A percentile compares a stretch with the other conserved stretches of the same genome.
These are phyloP conservation scores for Anthoceros angustus DNA, from an alignment of 225 moss, liverwort and hornwort genomes.

Conservation along the genomic window DNA sequence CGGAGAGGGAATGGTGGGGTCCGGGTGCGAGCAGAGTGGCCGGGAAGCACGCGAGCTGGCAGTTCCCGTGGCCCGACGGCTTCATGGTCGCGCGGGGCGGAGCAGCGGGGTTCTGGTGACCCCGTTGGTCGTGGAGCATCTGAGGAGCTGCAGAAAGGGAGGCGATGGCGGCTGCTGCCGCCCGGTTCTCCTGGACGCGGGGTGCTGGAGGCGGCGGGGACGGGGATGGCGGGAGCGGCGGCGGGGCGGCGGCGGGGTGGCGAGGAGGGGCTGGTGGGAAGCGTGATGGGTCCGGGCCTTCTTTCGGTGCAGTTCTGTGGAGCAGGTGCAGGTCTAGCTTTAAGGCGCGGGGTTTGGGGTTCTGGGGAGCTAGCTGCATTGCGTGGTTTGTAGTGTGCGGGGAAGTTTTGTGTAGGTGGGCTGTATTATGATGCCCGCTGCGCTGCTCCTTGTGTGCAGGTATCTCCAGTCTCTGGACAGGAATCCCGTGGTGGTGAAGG, in stretches of 20 bases:
- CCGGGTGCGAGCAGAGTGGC: background rate
- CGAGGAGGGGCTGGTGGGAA: background rate
- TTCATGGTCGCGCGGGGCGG: background rate
- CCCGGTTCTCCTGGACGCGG: background rate
- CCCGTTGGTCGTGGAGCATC: background rate
- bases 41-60: background rate
- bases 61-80: background rate
- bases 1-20: background rate
- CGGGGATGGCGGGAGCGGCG: background rate
- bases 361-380: too few species aligned
- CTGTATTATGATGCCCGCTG: background rate
- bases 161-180: background rate
- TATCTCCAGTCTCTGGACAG: slow-evolving; percentile 45
- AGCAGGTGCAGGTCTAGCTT: background rate
- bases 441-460: slow-evolving; percentile 13
- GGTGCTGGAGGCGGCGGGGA: background rate
- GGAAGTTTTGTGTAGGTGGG: too few species aligned
- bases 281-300: background rate
- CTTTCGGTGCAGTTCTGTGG: background rate
- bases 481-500: slow-evolving; percentile 42
- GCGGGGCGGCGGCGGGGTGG: background rate
- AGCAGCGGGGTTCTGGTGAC: background rate
- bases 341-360: too few species aligned
- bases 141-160: background rate
- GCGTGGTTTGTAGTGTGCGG: too few species aligned